Conservation (phyloP, 495 filamentous ascomycete genomes). For the Lophiotrema nucula region DNA sequence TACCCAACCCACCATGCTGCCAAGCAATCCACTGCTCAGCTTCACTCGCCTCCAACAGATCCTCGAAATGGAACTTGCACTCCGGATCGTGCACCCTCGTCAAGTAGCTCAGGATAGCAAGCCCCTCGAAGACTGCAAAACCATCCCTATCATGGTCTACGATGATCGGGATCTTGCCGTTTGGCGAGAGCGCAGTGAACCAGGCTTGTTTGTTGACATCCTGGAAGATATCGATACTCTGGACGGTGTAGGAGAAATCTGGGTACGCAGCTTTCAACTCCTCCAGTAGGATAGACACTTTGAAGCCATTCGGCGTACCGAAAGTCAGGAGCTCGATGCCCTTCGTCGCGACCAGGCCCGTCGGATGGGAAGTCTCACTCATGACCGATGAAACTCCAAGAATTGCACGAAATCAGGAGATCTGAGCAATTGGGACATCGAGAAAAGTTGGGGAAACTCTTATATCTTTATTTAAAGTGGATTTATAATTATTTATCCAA, state of each 20-base stretch:
- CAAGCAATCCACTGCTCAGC: constrained; percentile 9
- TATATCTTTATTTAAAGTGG: no score
- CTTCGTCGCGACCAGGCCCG: not conserved
- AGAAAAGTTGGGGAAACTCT: no score
- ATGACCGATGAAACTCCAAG: no score
- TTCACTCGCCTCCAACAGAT: not conserved
- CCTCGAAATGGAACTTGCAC: constrained; percentile 4
- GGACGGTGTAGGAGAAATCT: not conserved
- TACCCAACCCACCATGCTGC: not conserved
- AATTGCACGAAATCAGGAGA: no score
- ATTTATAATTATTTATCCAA: no score
- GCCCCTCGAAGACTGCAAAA: not conserved
- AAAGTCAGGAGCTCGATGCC: constrained; percentile 8
- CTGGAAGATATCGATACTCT: constrained; percentile 2
- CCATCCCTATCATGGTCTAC: constrained; percentile 1
- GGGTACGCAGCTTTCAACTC: constrained; percentile 5
- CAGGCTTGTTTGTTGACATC: not conserved
- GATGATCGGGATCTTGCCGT: constrained; percentile 10
- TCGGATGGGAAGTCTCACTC: no score
- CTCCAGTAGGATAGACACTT: constrained; percentile 8
- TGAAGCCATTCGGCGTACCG: constrained; percentile 3
- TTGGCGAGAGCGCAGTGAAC: constrained; percentile 3
- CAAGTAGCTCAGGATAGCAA: constrained; percentile 10
- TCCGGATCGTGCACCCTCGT: constrained; percentile 1
- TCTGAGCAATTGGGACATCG: no score